These are phyloP conservation scores for Aciculoconidium aculeatum DNA, from an alignment of 805 yeast genomes.

Conservation along the genomic window DNA sequence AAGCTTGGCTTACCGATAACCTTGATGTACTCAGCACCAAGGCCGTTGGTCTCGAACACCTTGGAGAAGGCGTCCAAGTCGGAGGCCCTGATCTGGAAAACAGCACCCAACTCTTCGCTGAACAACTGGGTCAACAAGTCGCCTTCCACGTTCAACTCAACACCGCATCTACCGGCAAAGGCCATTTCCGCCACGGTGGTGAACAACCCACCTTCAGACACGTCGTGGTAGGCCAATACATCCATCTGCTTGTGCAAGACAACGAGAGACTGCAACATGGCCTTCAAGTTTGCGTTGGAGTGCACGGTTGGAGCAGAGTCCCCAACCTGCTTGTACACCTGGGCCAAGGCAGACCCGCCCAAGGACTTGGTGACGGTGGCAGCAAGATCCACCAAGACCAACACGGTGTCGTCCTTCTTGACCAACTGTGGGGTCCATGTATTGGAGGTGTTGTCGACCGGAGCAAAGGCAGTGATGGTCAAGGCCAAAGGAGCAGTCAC, in stretches of 20 bases:
- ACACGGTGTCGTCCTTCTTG: conserved; percentile 47
- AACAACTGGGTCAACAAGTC: conserved; percentile 57
- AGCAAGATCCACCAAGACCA: conserved; percentile 79
- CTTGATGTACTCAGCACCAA: conserved; percentile 46
- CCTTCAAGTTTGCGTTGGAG: conserved; percentile 55
- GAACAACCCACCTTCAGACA: conserved; percentile 94
- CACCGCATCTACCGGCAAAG: conserved; percentile 88
- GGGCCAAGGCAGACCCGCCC: conserved; percentile 95
- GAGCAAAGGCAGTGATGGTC: conserved; percentile 85
- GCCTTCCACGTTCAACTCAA: conserved; percentile 46
- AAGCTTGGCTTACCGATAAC: conserved; percentile 68
- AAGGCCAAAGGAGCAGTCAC: conserved; percentile 94
- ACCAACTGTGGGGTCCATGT: conserved; percentile 93
- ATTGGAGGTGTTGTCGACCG: conserved; percentile 74
- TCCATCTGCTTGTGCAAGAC: conserved; percentile 61
- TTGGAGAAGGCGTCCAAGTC: conserved; percentile 51
- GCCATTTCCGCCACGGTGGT: conserved; percentile 91
- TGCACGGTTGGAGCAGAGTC: conserved; percentile 78
- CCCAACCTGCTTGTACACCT: conserved; percentile 87
- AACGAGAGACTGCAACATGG: conserved; percentile 63
- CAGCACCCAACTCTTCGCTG: conserved; percentile 94
- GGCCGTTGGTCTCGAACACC: conserved; percentile 53
- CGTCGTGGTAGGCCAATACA: conserved; percentile 88
- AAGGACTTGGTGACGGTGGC: conserved; percentile 44
- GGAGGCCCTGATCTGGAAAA: conserved; percentile 69